These are phyloP conservation scores for Juglanconis juglandina DNA, from an alignment of 2,329 filamentous ascomycete genomes.

Conservation along the genomic window DNA sequence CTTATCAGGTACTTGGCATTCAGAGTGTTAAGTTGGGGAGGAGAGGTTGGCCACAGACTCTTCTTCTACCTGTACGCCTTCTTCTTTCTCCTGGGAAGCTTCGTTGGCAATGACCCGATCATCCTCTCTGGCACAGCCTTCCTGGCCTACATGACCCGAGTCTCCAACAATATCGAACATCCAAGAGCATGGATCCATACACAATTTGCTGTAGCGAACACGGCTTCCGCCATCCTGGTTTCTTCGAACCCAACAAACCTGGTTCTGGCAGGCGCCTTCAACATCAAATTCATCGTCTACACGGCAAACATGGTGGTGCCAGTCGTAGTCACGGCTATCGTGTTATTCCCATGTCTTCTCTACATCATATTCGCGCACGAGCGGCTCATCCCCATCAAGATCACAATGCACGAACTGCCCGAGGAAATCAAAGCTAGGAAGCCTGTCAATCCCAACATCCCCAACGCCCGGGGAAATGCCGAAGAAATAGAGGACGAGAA, in stretches of 20 bases:
- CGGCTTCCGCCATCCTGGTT: conserved; percentile 71
- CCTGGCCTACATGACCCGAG: conserved; percentile 72
- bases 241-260: conserved; percentile 77
- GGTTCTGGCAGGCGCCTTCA: conserved; percentile 68
- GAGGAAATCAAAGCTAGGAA: conserved; percentile 51
- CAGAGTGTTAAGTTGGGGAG: conserved; percentile 65
- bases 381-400: conserved; percentile 60
- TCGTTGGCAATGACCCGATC: conserved; percentile 73
- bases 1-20: conserved; percentile 69
- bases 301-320: conserved; percentile 77
- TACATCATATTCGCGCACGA: conserved; percentile 67
- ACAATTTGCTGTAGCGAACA: conserved; percentile 70
- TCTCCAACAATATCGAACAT: conserved; percentile 68
- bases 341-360: conserved; percentile 67
- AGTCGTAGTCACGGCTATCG: conserved; percentile 62
- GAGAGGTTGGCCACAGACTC: conserved; percentile 62
- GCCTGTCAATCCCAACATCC: conserved; percentile 72
- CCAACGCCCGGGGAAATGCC: conserved; percentile 53
- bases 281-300: conserved; percentile 69
- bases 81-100: conserved; percentile 64
- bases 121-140: conserved; percentile 73
- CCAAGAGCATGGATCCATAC: conserved; percentile 70
- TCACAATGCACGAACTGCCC: conserved; percentile 66
- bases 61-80: conserved; percentile 73
- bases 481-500: conserved; percentile 47